phyloP scores from a whole-genome alignment of 2,329 filamentous ascomycete genomes.

The Neurospora sp. region DNA sequence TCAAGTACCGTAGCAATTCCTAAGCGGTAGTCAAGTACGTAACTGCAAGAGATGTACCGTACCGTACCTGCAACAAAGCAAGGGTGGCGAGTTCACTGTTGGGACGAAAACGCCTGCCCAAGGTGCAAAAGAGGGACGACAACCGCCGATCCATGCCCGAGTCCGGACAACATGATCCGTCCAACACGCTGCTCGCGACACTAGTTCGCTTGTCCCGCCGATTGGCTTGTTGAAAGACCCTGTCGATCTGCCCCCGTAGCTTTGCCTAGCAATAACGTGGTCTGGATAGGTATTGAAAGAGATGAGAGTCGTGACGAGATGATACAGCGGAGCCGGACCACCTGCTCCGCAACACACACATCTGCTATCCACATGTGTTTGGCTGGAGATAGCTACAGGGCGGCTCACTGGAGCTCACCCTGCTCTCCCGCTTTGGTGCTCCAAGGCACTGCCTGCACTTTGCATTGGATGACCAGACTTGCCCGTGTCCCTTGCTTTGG shows the following conservation, averaged over 20 bases:
- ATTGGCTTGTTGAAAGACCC: background rate
- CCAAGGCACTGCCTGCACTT: background rate
- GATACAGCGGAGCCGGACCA: background rate
- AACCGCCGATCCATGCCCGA: background rate
- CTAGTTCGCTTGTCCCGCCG: background rate
- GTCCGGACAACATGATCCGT: background rate
- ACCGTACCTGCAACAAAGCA: background rate
- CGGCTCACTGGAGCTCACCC: background rate
- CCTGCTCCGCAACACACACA: background rate
- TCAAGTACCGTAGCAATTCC: background rate
- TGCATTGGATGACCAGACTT: background rate
- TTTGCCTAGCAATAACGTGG: background rate
- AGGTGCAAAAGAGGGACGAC: background rate
- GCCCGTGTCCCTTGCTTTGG: background rate
- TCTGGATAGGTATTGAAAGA: background rate
- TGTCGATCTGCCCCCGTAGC: background rate
- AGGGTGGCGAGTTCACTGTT: background rate
- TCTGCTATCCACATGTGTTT: background rate
- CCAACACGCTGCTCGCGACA: background rate
- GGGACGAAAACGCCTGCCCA: background rate
- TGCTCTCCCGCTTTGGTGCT: background rate
- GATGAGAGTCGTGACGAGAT: background rate
- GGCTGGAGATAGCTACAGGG: background rate
- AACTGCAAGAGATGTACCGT: background rate
- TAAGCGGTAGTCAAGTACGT: background rate